Base-by-base conservation (phyloP, 2,329 filamentous ascomycete species). In the Didymosphaeria variabile region DNA sequence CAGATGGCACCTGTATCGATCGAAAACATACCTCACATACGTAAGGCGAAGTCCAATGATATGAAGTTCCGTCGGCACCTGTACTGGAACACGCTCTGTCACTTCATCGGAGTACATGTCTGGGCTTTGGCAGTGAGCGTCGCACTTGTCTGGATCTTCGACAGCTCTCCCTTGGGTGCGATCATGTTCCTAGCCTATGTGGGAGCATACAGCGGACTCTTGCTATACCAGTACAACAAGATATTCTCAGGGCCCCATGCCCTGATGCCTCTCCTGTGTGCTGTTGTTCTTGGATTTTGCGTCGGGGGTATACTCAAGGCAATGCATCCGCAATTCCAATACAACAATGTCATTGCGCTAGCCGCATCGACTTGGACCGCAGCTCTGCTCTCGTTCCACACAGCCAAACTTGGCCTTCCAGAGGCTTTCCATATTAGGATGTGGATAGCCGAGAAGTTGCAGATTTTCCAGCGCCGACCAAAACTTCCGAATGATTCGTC, bases 121-220 rank as follows among this genome's bases (percentile, higher is more conserved):
- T 86, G 84, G 84, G 82, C 82, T 58, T 71, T 86, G 47, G 80
- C 83, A 2, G 55, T 86, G n/a, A 80, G 82, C 10, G 73, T 83
- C 15, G 79, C 79, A 26, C 75, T 87, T 23, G 77, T 86, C n/a
- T 87, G 84, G 84, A 78, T 79, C 6, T 85, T 87, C 67, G 79
- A 85, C 54, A 72, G 70, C 31, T 75, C 77, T 3, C 17, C 74
- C 10, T 67, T 77, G 51, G 82, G 80, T 5, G 78, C 82, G 59
- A 78, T 81, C 61, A 82, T 86, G 74, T 87, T 85, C 69, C 74
- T 84, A 26, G 68, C 80, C 4, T 85, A 85, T 49, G 77, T 84
- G 13, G 70, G 79, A 17, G 78, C 83, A 8, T 85, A 85, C 64
- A 84, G 81, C 23, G 85, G 85, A 3, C 70, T 86, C 34, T 76